These are phyloP conservation scores for Ophiostoma sp. DNA, from an alignment of 2,329 filamentous ascomycete genomes.

Conservation along the genomic window DNA sequence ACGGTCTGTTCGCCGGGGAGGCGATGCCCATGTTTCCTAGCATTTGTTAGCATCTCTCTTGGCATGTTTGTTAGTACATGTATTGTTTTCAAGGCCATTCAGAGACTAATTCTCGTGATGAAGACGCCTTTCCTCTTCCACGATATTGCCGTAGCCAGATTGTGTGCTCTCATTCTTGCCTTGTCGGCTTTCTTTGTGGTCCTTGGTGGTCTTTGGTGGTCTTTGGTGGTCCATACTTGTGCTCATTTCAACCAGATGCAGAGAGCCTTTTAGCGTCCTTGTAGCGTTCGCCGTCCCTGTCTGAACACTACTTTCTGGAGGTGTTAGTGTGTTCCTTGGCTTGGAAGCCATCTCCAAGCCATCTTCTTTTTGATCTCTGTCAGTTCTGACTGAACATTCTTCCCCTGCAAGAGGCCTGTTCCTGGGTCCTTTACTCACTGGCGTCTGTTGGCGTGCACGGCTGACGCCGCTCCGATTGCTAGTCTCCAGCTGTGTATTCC, in stretches of 20 bases:
- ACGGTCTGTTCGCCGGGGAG: slow-evolving; percentile 11
- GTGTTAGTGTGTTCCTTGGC: neutral
- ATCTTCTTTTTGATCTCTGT: slow-evolving; percentile 1
- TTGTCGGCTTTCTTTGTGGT: neutral
- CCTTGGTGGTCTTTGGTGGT: neutral
- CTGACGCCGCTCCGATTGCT: neutral
- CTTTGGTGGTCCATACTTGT: neutral
- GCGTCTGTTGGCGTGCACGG: neutral
- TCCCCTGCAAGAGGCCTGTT: neutral
- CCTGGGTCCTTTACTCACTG: neutral
- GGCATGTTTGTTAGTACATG: too few relatives aligned
- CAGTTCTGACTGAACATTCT: neutral
- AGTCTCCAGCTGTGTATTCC: neutral
- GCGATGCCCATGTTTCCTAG: slow-evolving; percentile 10
- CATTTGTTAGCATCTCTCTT: neutral
- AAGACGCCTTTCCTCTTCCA: neutral
- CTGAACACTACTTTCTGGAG: neutral
- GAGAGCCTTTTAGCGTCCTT: slow-evolving; percentile 14
- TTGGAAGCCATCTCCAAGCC: neutral
- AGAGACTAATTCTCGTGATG: neutral
- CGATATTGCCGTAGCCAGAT: neutral
- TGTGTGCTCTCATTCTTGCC: neutral
- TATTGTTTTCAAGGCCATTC: too few relatives aligned
- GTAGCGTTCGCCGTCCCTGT: neutral
- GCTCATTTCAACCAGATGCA: slow-evolving; percentile 16